Percentiles rank a stretch among this genome's conserved stretches.
Evolutionary conservation across 75 land plant species (phyloP).

Genomic region (Cunninghamia lanceolata): DNA sequence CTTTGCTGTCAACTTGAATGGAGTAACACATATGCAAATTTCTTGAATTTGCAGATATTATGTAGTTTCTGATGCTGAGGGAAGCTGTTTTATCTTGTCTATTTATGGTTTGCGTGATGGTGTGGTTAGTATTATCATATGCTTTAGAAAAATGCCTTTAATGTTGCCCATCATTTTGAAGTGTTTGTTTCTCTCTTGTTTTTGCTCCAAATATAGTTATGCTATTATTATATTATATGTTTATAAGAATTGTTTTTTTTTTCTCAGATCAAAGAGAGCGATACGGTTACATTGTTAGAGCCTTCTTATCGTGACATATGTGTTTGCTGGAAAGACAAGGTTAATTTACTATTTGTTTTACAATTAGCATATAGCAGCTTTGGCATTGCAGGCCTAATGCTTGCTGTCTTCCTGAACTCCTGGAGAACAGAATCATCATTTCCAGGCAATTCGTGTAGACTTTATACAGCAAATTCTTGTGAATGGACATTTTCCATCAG

Average conservation of each 20-base stretch:
- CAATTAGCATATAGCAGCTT: not conserved
- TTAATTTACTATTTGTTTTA: constrained; percentile 16
- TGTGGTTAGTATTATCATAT: constrained; percentile 45
- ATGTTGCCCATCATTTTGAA: not conserved
- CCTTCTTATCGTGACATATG: constrained; percentile 52
- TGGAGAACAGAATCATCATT: constrained; percentile 57
- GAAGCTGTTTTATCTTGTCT: constrained; percentile 68
- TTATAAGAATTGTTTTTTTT: not conserved
- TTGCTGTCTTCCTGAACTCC: constrained; percentile 1
- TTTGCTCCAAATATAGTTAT: not conserved
- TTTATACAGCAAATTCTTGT: constrained; percentile 75
- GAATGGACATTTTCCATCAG: constrained; percentile 59
- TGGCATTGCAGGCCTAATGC: not conserved
- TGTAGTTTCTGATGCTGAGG: constrained; percentile 65
- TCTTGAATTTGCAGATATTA: constrained; percentile 64
- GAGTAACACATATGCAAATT: not conserved
- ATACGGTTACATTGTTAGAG: constrained; percentile 62
- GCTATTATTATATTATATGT: not conserved
- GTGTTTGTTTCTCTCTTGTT: not conserved
- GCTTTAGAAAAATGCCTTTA: not conserved
- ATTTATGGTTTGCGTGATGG: constrained; percentile 74
- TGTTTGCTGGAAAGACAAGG: constrained; percentile 83
- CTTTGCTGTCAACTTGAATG: not conserved
- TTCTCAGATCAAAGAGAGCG: constrained; percentile 76
- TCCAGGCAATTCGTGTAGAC: constrained; percentile 80